phyloP scores from a whole-genome alignment of 768 basidiomycete species.

The Hortiboletus campestris region DNA sequence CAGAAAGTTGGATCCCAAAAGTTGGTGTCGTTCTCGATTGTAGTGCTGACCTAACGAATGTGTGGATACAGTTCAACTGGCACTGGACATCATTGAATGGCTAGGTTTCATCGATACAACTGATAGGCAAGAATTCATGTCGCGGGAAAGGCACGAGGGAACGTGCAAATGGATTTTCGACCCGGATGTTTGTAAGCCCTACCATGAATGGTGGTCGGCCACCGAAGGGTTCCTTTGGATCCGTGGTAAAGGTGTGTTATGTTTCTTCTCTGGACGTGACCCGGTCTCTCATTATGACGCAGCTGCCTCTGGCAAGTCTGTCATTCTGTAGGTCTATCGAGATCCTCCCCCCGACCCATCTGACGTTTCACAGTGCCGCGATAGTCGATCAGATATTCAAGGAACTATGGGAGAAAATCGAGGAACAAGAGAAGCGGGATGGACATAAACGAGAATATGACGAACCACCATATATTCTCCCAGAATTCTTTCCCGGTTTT shows the following conservation, averaged over 20 bases:
- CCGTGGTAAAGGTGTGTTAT: slow-evolving; percentile 19
- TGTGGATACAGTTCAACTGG: slow-evolving; percentile 20
- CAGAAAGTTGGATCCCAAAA: slow-evolving; percentile 22
- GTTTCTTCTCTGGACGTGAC: neutral
- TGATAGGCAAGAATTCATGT: slow-evolving; percentile 26
- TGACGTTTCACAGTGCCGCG: slow-evolving; percentile 19
- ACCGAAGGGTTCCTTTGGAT: slow-evolving; percentile 27
- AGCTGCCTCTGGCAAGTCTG: slow-evolving; percentile 26
- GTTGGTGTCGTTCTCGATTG: slow-evolving; percentile 4
- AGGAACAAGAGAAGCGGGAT: slow-evolving; percentile 18
- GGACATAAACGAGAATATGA: slow-evolving; percentile 14
- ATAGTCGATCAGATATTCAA: slow-evolving; percentile 25
- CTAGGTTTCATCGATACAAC: slow-evolving; percentile 23
- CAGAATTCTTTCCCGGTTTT: slow-evolving; percentile 26
- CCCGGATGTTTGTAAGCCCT: slow-evolving; percentile 14
- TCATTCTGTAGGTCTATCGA: slow-evolving; percentile 18
- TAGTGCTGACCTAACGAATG: slow-evolving; percentile 1
- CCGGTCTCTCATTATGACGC: neutral
- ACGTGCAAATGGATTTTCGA: slow-evolving; percentile 28
- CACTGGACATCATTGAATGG: slow-evolving; percentile 22
- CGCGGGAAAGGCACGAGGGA: slow-evolving; percentile 21
- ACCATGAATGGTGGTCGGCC: slow-evolving; percentile 19
- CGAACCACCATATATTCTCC: slow-evolving; percentile 17
- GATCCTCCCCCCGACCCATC: neutral
- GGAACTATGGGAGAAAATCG: slow-evolving; percentile 22